Conservation (phyloP, 73 alveolate genomes). For the Blepharisma stoltei region DNA sequence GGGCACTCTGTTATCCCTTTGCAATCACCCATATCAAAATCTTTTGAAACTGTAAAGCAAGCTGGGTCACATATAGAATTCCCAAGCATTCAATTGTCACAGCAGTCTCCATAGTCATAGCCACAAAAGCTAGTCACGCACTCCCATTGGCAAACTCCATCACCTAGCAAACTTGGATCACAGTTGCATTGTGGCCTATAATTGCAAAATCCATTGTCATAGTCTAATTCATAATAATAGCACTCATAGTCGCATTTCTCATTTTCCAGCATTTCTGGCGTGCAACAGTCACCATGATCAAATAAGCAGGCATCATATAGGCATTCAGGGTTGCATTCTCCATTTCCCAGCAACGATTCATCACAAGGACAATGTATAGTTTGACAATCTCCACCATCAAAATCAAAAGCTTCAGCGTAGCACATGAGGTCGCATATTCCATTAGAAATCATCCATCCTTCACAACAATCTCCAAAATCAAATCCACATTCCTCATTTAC, state of each 20-base stretch:
- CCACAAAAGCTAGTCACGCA: not conserved
- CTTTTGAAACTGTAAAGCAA: no score
- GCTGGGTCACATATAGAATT: no score
- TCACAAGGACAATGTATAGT: no score
- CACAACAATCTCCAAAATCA: no score
- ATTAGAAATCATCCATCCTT: no score
- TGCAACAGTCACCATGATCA: not conserved
- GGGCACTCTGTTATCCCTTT: no score
- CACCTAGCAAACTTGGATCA: not conserved
- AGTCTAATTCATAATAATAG: not conserved
- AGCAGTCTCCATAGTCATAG: slow-evolving; percentile 6
- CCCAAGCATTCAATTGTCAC: not conserved
- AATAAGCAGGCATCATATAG: not conserved
- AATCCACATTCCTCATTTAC: no score
- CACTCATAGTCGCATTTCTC: slow-evolving; percentile 2
- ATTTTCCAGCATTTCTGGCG: slow-evolving; percentile 8
- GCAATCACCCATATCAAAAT: no score
- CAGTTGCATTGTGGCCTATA: not conserved
- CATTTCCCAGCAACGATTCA: no score
- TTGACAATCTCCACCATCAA: no score
- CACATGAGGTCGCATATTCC: no score
- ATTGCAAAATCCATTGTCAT: not conserved
- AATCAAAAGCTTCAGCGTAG: no score
- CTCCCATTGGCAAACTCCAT: not conserved
- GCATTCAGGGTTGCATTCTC: not conserved